Evolutionary conservation across 202 grass and related monocot species (phyloP), one percentile per base, ranked within the genome.

Genomic region (Schoenoplectus tabernaemontani): DNA sequence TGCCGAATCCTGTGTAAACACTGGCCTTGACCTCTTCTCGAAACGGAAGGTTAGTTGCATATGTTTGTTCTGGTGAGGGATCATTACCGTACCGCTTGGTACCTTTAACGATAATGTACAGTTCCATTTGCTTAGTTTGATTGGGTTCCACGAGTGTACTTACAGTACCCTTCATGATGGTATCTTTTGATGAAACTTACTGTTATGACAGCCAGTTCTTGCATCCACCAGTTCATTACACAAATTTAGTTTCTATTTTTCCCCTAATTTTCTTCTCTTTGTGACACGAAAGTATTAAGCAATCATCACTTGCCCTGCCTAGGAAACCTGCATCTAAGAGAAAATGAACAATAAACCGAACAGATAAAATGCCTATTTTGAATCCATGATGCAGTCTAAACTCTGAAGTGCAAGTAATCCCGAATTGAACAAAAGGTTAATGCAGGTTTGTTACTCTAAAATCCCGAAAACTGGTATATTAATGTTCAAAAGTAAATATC

Each of bases 21-120:
- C 89, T 1, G 95, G 95, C 22, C 95, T 97, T 42, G 24, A 82
- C 64, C 84, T 94, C 58, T 97, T 97, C 91, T 92, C 95, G 50
- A 97, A 90, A 86, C 85, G 95, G 73, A 93, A 89, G 88, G 95
- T 97, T 84, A 64, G 87, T 26, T 48, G 41, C 57, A 42, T 16
- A 0, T 44, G 67, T n/a, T 23, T 53, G 10, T 46, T 11, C 20
- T 54, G 23, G 13, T 69, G 3, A 44, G 37, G 38, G 20, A 69
- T 22, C 42, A 5, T 43, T 43, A 42, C 16, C 9, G n/a, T 44
- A 23, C 19, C 38, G 9, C 19, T 69, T 36, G 19, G 37, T 69
- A 43, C 39, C 65, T 69, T 37, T 69, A 24, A n/a, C 44, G 65
- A 44, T 44, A 23, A 1, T 8, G 7, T 43, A 22, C 64, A 44